Evolutionary conservation across 164 flowering plant genomes (phyloP), one percentile per base, ranked within the genome.

Genomic region (Chimonanthus praecox): DNA sequence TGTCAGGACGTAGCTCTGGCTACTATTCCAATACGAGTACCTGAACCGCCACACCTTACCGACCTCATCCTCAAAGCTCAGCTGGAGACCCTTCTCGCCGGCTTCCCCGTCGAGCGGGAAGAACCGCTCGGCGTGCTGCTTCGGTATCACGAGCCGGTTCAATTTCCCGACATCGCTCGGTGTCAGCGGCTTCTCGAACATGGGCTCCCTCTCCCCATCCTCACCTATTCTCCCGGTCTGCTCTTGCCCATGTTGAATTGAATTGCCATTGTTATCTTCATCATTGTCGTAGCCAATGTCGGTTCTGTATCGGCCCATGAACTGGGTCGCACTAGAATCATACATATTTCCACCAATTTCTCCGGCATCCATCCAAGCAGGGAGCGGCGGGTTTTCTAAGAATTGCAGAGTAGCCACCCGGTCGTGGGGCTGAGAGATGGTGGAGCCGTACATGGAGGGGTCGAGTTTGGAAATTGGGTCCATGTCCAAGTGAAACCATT

Each of bases 111-210:
- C 82, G 11, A 91, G 80, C 1, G 99, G 97, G 77, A 94, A 90
- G 83, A 89, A 83, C 71, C 85, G 87, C 87, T 94, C 99, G 4
- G 99, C 99, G 80, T 91, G 87, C 74, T 94, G 99, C 76, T 94
- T 94, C 2, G 99, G 99, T 50, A 94, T 94, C 3, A 94, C 99
- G 6, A 94, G 90, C 46, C 97, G 88, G 86, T 92, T 94, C 16
- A 92, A 90, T 83, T 92, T 92, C 3, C 99, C 99, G 0, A 94
- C 99, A 75, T 94, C 98, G 81, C 97, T 92, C 0, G 98, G 99
- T 4, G 99, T 94, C 21, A 92, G 70, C 1, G 92, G 88, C 79
- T 94, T 94, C 83, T 94, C 97, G 79, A 92, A 94, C 92, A 92
- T 79, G 72, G 82, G 47, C 60, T 87, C 91, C 51, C 70, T 74